Conservation (phyloP, 768 basidiomycete species). For the Lactarius vividus region DNA sequence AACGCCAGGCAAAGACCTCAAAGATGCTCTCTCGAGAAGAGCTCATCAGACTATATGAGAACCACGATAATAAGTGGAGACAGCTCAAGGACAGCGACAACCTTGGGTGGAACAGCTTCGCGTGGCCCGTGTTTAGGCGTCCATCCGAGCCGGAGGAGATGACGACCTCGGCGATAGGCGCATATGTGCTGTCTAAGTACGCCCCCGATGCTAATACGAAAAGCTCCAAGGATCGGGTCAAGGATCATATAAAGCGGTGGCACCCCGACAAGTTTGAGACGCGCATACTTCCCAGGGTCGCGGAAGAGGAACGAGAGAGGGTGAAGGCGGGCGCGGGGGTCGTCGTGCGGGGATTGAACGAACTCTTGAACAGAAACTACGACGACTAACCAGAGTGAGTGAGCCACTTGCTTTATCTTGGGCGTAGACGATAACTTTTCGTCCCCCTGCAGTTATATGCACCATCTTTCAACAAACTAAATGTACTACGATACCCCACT, state of each 20-base stretch:
- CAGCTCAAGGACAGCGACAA: slow-evolving; percentile 38
- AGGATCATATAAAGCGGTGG: slow-evolving; percentile 73
- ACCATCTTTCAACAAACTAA: slow-evolving; percentile 24
- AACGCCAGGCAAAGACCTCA: slow-evolving; percentile 39
- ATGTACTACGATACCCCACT: slow-evolving; percentile 30
- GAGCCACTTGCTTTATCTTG: not conserved
- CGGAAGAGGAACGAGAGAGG: slow-evolving; percentile 58
- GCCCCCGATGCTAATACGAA: slow-evolving; percentile 54
- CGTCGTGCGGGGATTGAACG: slow-evolving; percentile 70
- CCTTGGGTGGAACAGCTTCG: slow-evolving; percentile 64
- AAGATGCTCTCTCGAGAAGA: slow-evolving; percentile 57
- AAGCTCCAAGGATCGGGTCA: slow-evolving; percentile 65
- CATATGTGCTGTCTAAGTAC: slow-evolving; percentile 59
- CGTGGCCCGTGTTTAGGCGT: slow-evolving; percentile 67
- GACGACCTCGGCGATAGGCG: slow-evolving; percentile 50
- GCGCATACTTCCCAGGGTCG: slow-evolving; percentile 60
- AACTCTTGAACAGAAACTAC: slow-evolving; percentile 52
- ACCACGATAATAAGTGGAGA: slow-evolving; percentile 62
- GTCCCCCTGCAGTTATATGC: slow-evolving; percentile 21
- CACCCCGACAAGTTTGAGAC: slow-evolving; percentile 83
- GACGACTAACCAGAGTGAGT: slow-evolving; percentile 29
- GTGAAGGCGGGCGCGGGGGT: slow-evolving; percentile 71
- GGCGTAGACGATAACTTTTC: not conserved
- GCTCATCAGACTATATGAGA: slow-evolving; percentile 51
- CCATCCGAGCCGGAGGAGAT: slow-evolving; percentile 61